These are phyloP conservation scores for Leishmania arabica DNA, from an alignment of 208 protist species.

Conservation along the genomic window DNA sequence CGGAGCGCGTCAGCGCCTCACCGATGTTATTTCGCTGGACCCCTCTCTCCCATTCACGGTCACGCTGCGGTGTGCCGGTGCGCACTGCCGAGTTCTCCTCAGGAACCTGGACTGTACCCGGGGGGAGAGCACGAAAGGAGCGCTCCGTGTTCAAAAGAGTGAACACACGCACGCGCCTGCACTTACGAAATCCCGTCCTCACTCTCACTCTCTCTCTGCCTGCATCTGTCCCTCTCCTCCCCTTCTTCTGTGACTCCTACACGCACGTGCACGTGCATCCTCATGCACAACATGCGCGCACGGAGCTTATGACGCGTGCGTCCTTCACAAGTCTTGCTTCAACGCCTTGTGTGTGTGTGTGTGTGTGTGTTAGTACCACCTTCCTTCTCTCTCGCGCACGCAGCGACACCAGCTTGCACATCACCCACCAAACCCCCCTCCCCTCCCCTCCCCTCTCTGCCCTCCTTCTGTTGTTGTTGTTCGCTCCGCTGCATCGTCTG, in stretches of 20 bases:
- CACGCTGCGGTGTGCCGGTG: not conserved
- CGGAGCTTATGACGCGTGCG: too few relatives aligned
- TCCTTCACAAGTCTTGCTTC: too few relatives aligned
- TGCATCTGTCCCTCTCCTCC: not conserved
- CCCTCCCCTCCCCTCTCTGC: not conserved
- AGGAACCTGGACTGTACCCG: too few relatives aligned
- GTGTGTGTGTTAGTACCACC: not conserved
- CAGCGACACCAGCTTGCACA: not conserved
- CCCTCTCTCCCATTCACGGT: not conserved
- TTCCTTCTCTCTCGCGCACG: not conserved
- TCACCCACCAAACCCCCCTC: too few relatives aligned
- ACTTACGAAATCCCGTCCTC: not conserved
- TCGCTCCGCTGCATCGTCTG: not conserved
- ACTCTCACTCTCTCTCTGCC: not conserved
- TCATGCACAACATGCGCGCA: too few relatives aligned
- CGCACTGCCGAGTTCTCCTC: too few relatives aligned
- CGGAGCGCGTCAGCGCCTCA: not conserved
- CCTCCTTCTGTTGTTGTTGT: not conserved
- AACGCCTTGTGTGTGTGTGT: not conserved
- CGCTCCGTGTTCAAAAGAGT: too few relatives aligned
- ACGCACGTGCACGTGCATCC: too few relatives aligned
- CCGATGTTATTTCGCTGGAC: too few relatives aligned
- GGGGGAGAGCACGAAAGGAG: too few relatives aligned
- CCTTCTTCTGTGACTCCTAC: too few relatives aligned
- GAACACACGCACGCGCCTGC: not conserved